Conservation (phyloP, 1,139 yeast genomes). For the Suhomyces ambrosiae region DNA sequence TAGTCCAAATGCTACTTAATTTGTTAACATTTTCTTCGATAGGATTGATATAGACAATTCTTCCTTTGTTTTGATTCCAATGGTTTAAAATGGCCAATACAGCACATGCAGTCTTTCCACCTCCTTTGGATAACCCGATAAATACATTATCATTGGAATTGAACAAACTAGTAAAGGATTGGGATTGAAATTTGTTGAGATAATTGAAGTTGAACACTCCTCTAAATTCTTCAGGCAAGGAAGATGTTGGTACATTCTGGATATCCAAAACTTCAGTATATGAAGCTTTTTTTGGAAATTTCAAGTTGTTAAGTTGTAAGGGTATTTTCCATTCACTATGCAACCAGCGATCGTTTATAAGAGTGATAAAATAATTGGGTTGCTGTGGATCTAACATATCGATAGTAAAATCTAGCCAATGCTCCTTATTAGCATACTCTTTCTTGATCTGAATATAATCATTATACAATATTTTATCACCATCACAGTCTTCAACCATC, state of each 20-base stretch:
- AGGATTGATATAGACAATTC: conserved; percentile 72
- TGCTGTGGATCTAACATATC: conserved; percentile 62
- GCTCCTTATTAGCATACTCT: conserved; percentile 53
- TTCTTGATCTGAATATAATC: conserved; percentile 58
- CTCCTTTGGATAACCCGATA: conserved; percentile 73
- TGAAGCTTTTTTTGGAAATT: conserved; percentile 69
- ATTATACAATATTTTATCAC: conserved; percentile 65
- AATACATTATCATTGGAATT: conserved; percentile 60
- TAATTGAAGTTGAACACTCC: conserved; percentile 45
- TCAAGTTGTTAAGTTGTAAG: conserved; percentile 54
- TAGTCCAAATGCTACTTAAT: conserved; percentile 52
- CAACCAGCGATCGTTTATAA: conserved; percentile 84
- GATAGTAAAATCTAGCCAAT: conserved; percentile 65
- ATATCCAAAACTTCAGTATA: conserved; percentile 57
- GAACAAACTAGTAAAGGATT: conserved; percentile 62
- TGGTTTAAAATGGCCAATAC: conserved; percentile 72
- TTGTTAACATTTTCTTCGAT: conserved; percentile 54
- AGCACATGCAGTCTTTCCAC: conserved; percentile 73
- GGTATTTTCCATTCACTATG: conserved; percentile 71
- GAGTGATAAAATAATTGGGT: conserved; percentile 73
- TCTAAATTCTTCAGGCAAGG: conserved; percentile 51
- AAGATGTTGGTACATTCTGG: conserved; percentile 50
- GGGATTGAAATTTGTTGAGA: conserved; percentile 77
- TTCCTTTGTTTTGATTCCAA: conserved; percentile 60
- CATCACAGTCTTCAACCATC: conserved; percentile 81